A percentile compares a stretch with the other conserved stretches of the same genome.
Evolutionary conservation across 306 rosid genomes (phyloP).

Genomic region (Cucumis melo): DNA sequence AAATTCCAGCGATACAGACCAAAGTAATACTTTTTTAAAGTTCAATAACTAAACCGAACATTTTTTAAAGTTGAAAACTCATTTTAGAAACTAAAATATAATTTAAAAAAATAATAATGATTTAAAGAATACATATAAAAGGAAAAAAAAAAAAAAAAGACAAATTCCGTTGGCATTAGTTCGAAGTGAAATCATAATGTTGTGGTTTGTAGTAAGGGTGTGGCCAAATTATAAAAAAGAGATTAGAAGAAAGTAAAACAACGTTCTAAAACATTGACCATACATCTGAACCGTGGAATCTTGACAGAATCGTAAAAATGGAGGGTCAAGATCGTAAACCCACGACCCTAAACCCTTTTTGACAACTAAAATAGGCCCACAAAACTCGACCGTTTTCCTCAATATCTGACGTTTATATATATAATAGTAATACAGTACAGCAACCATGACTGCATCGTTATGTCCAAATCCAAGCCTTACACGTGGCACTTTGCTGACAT

Average conservation of each 20-base stretch:
- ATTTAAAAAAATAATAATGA: too few species aligned
- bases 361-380: constrained; percentile 9
- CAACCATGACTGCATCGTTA: background rate
- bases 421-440: background rate
- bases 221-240: too few species aligned
- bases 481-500: background rate
- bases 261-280: background rate
- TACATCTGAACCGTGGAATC: background rate
- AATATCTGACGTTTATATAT: background rate
- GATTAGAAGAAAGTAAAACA: background rate
- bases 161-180: too few species aligned
- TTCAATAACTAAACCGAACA: too few species aligned
- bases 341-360: background rate
- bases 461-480: background rate
- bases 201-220: too few species aligned
- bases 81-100: too few species aligned
- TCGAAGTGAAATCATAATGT: too few species aligned
- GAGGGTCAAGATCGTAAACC: background rate
- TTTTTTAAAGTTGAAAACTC: too few species aligned
- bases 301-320: background rate
- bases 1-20: too few species aligned
- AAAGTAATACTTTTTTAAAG: too few species aligned
- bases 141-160: too few species aligned
- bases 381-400: constrained; percentile 24
- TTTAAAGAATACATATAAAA: too few species aligned